Evolutionary conservation across 371 early-diverging fungal genomes (phyloP), one percentile per base, ranked within the genome.

Genomic region (Lichtheimia ramosa): DNA sequence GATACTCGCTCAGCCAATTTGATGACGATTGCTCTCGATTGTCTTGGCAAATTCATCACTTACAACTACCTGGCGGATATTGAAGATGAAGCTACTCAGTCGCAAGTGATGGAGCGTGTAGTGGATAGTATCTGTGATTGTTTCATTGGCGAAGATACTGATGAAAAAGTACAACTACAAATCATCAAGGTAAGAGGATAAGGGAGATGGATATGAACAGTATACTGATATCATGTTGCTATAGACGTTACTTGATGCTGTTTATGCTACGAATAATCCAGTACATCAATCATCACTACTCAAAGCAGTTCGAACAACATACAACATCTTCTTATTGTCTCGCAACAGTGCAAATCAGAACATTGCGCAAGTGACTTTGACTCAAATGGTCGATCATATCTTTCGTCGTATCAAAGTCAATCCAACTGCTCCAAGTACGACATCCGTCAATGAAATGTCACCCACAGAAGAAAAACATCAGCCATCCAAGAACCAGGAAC

Each of bases 381-480:
- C 89, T 0, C 96, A 97, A 70, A 97, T 97, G 91, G 88, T 94
- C 10, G 86, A 89, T 50, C 81, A 88, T 46, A 89, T 95, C n/a
- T 90, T 94, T 61, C 67, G 82, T 48, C 73, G 91, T 48, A 82
- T 86, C 43, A 62, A 78, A 63, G 41, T 73, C 55, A 54, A 70
- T 18, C 66, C 75, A 15, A 39, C 43, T 27, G 15, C 60, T 41
- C 40, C 21, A 7, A 61, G 61, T 34, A 40, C 53, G n/a, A 54
- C 61, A 10, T 66, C 62, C 3, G 13, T 66, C 14, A 54, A 56
- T 21, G 58, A 54, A 24, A 24, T 27, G 12, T 13, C 21, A 27
- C 16, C 54, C 0, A 59, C 58, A n/a, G 52, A 51, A 39, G 21
- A 27, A 40, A 60, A 52, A 56, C 64, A 18, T 14, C 50, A 16